A percentile compares a stretch with the other conserved stretches of the same genome.
These are phyloP conservation scores for Suillus weaverae DNA, from an alignment of 768 basidiomycete species.

Conservation along the genomic window DNA sequence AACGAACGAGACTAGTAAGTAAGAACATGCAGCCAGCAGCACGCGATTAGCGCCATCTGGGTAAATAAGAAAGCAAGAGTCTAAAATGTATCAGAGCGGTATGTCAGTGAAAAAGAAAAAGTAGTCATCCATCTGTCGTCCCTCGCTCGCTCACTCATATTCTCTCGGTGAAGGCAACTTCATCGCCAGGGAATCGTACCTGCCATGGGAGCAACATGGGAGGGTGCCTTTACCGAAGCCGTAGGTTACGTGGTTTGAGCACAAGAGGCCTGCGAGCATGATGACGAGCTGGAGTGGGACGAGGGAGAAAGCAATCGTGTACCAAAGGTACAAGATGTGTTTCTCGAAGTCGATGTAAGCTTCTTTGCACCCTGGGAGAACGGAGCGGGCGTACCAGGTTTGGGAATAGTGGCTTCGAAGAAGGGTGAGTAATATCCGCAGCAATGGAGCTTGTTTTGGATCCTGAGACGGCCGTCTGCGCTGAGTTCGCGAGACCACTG, in stretches of 20 bases:
- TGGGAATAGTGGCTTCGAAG: conserved; percentile 77
- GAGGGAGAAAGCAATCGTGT: conserved; percentile 59
- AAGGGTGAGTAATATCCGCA: conserved; percentile 82
- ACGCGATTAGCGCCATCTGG: conserved; percentile 10
- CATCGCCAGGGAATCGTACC: too few species aligned
- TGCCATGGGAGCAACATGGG: too few species aligned
- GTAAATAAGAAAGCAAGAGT: background rate
- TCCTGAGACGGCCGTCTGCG: conserved; percentile 55
- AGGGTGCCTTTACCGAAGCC: conserved; percentile 73
- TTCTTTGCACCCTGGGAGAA: conserved; percentile 73
- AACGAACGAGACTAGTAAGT: too few species aligned
- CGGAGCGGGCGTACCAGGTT: conserved; percentile 71
- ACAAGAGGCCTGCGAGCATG: too few species aligned
- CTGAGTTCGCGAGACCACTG: conserved; percentile 73
- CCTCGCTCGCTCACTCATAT: too few species aligned
- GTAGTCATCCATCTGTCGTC: background rate
- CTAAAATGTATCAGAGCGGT: too few species aligned
- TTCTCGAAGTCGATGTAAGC: conserved; percentile 60
- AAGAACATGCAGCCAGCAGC: too few species aligned
- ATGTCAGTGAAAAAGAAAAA: background rate
- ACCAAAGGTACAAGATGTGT: conserved; percentile 60
- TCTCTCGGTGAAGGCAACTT: too few species aligned
- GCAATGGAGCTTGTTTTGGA: conserved; percentile 73
- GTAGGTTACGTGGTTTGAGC: conserved; percentile 82
- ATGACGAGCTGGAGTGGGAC: conserved; percentile 66